A percentile compares a stretch with the other conserved stretches of the same genome.
Evolutionary conservation across 164 flowering plant genomes (phyloP).

Genomic region (Vitis rotundifolia): DNA sequence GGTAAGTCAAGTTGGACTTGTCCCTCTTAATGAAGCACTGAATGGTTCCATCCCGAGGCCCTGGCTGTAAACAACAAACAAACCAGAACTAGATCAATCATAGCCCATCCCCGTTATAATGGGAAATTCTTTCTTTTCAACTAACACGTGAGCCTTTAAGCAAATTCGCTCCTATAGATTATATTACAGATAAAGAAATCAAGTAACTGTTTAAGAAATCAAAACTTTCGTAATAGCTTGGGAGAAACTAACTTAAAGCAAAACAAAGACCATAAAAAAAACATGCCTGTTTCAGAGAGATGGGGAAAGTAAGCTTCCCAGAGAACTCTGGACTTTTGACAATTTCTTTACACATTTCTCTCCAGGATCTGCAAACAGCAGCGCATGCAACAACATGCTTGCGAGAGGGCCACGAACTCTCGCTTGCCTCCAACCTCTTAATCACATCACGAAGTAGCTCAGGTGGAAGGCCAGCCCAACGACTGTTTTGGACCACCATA

Average conservation of each 20-base stretch:
- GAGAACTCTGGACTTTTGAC: conserved; percentile 73
- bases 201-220: background rate
- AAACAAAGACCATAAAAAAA: background rate
- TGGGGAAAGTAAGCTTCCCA: conserved; percentile 89
- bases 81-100: conserved; percentile 4
- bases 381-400: conserved; percentile 91
- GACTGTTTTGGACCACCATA: conserved; percentile 54
- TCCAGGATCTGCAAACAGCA: conserved; percentile 89
- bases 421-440: conserved; percentile 86
- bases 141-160: background rate
- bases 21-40: conserved; percentile 95
- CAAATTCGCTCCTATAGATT: background rate
- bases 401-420: conserved; percentile 85
- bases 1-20: conserved; percentile 80
- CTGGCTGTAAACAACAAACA: conserved; percentile 57
- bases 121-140: background rate
- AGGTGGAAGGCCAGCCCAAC: conserved; percentile 94
- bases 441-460: conserved; percentile 85
- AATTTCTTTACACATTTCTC: conserved; percentile 88
- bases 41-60: conserved; percentile 82
- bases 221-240: background rate
- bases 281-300: conserved; percentile 82
- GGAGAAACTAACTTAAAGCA: background rate
- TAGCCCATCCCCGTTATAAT: background rate
- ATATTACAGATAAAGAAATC: background rate